phyloP scores from a whole-genome alignment of 306 rosid species.

The Malus sieversii region DNA sequence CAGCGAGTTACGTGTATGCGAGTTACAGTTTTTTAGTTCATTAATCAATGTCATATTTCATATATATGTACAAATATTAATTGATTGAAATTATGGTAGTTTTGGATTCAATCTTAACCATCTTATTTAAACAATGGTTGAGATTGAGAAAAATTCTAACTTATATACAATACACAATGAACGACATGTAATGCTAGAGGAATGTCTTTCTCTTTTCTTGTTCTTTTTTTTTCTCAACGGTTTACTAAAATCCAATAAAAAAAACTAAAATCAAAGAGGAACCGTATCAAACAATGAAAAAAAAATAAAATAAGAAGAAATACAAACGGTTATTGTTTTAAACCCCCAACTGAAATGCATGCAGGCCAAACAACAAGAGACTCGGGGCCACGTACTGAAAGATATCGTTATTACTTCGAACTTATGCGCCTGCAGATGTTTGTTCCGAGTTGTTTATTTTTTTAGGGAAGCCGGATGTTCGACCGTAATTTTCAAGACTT shows the following conservation, averaged over 20 bases:
- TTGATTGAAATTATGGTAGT: too few species aligned
- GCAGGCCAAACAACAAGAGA: constrained; percentile 1
- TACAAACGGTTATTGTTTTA: not conserved
- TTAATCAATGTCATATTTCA: too few species aligned
- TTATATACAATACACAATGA: not conserved
- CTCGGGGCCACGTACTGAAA: not conserved
- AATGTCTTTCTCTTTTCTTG: not conserved
- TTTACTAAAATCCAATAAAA: not conserved
- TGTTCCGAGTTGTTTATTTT: not conserved
- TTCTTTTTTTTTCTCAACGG: not conserved
- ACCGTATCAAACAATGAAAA: not conserved
- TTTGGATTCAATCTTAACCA: not conserved
- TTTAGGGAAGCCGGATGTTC: not conserved
- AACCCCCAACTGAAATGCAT: not conserved
- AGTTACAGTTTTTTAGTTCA: too few species aligned
- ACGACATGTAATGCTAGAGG: not conserved
- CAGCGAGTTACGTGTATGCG: too few species aligned
- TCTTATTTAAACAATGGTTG: not conserved
- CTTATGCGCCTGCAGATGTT: not conserved
- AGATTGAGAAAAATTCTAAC: not conserved
- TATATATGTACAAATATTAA: too few species aligned
- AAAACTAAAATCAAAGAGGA: not conserved
- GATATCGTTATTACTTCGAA: not conserved
- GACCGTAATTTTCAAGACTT: not conserved
- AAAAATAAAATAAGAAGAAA: not conserved